These are phyloP conservation scores for Penicillium decumbens DNA, from an alignment of 2,329 filamentous ascomycete species.

Conservation along the genomic window DNA sequence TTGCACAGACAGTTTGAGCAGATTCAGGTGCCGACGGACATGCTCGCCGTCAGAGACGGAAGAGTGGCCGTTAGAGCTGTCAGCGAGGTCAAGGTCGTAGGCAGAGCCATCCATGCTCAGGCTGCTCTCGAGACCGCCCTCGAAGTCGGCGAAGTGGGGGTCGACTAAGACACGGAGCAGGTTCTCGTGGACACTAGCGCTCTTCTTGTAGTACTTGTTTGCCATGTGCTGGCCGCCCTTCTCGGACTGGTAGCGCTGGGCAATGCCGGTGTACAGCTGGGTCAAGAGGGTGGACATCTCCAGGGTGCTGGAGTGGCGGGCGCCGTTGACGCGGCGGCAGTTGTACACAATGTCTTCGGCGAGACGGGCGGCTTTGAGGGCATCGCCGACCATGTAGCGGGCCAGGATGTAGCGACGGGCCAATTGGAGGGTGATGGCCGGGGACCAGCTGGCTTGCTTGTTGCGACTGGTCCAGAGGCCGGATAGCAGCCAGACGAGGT, in stretches of 20 bases:
- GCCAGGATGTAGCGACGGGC: constrained; percentile 49
- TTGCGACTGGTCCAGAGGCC: constrained; percentile 45
- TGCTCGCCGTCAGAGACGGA: constrained; percentile 27
- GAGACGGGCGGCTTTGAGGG: constrained; percentile 44
- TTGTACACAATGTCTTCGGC: constrained; percentile 55
- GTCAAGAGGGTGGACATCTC: constrained; percentile 49
- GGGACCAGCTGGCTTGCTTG: constrained; percentile 41
- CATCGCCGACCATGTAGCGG: constrained; percentile 47
- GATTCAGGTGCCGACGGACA: constrained; percentile 35
- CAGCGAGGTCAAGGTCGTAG: constrained; percentile 22
- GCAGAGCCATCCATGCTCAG: constrained; percentile 20
- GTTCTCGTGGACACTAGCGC: constrained; percentile 36
- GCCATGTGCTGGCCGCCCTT: constrained; percentile 34
- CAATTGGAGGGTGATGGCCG: constrained; percentile 45
- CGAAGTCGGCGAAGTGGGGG: constrained; percentile 29
- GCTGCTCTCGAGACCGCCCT: constrained; percentile 22
- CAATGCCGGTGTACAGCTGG: constrained; percentile 46
- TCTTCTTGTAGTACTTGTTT: constrained; percentile 39
- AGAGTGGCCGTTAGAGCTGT: constrained; percentile 11
- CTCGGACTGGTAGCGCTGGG: constrained; percentile 31
- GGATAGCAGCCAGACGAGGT: constrained; percentile 41
- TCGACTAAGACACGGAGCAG: constrained; percentile 36
- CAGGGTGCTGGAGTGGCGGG: constrained; percentile 45
- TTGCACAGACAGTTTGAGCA: constrained; percentile 40
- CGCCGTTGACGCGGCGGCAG: constrained; percentile 50